A percentile compares a stretch with the other conserved stretches of the same genome.
Conservation (phyloP, 2,329 filamentous ascomycete species). For the Fusarium sp. region DNA sequence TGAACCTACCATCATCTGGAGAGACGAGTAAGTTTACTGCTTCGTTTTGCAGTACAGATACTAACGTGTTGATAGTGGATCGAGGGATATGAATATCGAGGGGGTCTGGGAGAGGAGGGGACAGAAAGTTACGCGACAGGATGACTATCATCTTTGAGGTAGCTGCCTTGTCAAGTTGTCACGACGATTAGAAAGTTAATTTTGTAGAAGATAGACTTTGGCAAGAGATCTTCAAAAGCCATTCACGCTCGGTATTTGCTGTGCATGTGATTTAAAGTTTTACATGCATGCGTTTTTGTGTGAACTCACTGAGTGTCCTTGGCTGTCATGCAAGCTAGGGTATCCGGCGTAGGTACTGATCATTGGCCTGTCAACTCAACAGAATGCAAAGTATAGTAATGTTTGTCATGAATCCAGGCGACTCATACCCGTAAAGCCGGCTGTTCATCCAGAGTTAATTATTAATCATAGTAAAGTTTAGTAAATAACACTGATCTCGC, state of each 20-base stretch:
- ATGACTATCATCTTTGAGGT: constrained; percentile 36
- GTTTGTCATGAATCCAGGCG: fast-evolving
- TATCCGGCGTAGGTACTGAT: fast-evolving
- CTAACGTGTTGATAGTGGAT: no score
- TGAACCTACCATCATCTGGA: constrained; percentile 32
- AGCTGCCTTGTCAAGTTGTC: no score
- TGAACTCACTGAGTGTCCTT: fast-evolving
- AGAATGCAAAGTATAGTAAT: background rate
- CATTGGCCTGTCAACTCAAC: background rate
- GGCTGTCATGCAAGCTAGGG: background rate
- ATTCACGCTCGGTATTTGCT: background rate
- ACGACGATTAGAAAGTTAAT: no score
- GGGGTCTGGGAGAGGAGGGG: constrained; percentile 39
- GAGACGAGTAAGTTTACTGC: constrained; percentile 33
- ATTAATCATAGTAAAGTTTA: no score
- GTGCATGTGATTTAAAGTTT: background rate
- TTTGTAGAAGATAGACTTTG: background rate
- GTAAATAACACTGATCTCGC: no score
- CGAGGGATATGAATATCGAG: constrained; percentile 35
- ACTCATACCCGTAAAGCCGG: fast-evolving
- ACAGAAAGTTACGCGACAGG: constrained; percentile 20
- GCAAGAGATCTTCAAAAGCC: background rate
- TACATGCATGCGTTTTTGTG: fast-evolving
- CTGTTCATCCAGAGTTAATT: no score
- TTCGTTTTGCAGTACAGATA: background rate